phyloP scores from a whole-genome alignment of 169 alveolate species.

The Theileria luwenshuni region DNA sequence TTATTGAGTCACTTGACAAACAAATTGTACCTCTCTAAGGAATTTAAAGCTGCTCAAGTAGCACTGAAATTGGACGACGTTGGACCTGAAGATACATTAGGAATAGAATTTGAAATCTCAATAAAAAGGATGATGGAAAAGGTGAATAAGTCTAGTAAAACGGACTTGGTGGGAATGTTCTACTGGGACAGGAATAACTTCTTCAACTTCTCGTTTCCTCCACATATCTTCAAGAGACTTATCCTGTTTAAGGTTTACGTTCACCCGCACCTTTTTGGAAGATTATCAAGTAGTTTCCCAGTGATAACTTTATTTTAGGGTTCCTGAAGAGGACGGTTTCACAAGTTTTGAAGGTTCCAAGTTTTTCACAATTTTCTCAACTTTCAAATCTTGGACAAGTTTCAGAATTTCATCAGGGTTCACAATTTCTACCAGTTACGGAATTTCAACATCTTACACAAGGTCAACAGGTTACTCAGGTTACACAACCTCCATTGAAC shows the following conservation, averaged over 20 bases:
- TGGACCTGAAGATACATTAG: slow-evolving; percentile 11
- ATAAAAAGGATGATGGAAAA: background rate
- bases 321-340: too few relatives aligned
- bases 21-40: slow-evolving; percentile 10
- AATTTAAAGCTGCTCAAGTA: slow-evolving; percentile 15
- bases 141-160: background rate
- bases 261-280: slow-evolving; percentile 21
- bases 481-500: too few relatives aligned
- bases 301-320: background rate
- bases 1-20: background rate
- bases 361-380: too few relatives aligned
- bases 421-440: too few relatives aligned
- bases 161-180: slow-evolving; percentile 6
- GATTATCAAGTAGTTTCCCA: slow-evolving; percentile 5
- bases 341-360: too few relatives aligned
- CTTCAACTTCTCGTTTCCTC: slow-evolving; percentile 16
- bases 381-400: too few relatives aligned
- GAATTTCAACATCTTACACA: too few relatives aligned
- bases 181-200: slow-evolving; percentile 26
- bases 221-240: slow-evolving; percentile 8
- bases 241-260: slow-evolving; percentile 21
- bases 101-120: background rate
- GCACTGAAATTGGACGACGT: slow-evolving; percentile 9
- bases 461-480: too few relatives aligned
- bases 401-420: too few relatives aligned